Base-by-base conservation (phyloP, 2,329 filamentous ascomycete genomes). In the Claviceps capensis region DNA sequence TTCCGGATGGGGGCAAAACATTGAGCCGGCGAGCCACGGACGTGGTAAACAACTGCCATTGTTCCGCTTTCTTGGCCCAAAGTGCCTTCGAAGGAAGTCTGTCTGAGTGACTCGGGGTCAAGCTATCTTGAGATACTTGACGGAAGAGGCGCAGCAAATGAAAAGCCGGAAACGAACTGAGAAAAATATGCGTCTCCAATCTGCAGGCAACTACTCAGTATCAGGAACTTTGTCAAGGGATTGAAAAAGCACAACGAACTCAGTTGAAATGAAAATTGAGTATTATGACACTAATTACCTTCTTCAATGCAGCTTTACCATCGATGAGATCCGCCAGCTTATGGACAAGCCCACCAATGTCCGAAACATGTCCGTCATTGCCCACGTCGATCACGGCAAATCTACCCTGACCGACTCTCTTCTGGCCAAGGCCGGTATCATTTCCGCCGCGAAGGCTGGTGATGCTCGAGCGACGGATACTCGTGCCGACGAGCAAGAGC, bases 361-460 rank as follows among this genome's bases (percentile, higher is more conserved):
- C 71, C 78, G 80, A 75, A 97, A 97, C 84, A 97, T 96, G 91
- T 96, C 89, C 78, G 93, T 98, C 74, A 97, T 97, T 88, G 93
- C 93, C 74, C 93, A 98, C 80, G 90, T 98, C 84, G 93, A 98
- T 77, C 93, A 98, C 83, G 93, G 93, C 80, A 98, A 98, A 78
- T 98, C 93, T 66, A 98, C 93, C 71, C 83, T 98, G 67, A 96
- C 91, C 83, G 93, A 98, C 78, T 97, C 93, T 66, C 88, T 98
- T 62, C 86, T 98, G 71, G 89, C 95, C 78, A 93, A 94, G 78
- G 91, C 91, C 68, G 93, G 93, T 91, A 98, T 98, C 70, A 96
- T 98, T 72, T 97, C 93, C 65, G 87, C 88, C 65, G 88, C 88
- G 66, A 97, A 97, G 79, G 93, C 93, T 66, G 93, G 93, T 75